These are phyloP conservation scores for Dactylonectria estremocensis DNA, from an alignment of 2,329 filamentous ascomycete genomes.

Conservation along the genomic window DNA sequence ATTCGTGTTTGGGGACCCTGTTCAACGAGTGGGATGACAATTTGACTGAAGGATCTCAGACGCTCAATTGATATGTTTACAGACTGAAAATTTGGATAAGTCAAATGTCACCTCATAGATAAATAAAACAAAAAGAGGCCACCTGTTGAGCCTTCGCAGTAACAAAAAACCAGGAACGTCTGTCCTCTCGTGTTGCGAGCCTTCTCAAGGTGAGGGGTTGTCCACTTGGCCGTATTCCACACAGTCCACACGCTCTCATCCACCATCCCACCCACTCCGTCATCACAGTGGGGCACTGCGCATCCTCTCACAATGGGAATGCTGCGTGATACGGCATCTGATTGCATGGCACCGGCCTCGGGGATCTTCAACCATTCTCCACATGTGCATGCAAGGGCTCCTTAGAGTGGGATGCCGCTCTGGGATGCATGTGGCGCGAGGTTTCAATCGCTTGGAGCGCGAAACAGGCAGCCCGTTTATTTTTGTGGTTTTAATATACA, in stretches of 20 bases:
- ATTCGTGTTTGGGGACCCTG: not conserved
- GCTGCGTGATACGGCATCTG: not conserved
- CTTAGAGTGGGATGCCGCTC: not conserved
- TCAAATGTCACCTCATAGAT: not conserved
- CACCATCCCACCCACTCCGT: not conserved
- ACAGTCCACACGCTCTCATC: not conserved
- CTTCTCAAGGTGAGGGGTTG: not conserved
- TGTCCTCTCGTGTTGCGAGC: not conserved
- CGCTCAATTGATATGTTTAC: conserved; percentile 10
- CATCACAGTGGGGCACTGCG: not conserved
- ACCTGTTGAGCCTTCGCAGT: not conserved
- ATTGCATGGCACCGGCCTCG: not conserved
- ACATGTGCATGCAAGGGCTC: not conserved
- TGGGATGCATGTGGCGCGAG: not conserved
- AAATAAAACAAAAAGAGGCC: not conserved
- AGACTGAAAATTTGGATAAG: not conserved
- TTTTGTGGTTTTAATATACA: not conserved
- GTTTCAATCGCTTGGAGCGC: conserved; percentile 3
- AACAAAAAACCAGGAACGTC: not conserved
- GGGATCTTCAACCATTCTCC: conserved; percentile 9
- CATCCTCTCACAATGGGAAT: not conserved
- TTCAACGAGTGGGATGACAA: no score
- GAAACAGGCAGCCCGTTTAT: not conserved
- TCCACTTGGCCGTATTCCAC: not conserved
- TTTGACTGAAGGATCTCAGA: conserved; percentile 1